Conservation (phyloP, 176 grass and related monocot genomes). For the Carex scoparia region DNA sequence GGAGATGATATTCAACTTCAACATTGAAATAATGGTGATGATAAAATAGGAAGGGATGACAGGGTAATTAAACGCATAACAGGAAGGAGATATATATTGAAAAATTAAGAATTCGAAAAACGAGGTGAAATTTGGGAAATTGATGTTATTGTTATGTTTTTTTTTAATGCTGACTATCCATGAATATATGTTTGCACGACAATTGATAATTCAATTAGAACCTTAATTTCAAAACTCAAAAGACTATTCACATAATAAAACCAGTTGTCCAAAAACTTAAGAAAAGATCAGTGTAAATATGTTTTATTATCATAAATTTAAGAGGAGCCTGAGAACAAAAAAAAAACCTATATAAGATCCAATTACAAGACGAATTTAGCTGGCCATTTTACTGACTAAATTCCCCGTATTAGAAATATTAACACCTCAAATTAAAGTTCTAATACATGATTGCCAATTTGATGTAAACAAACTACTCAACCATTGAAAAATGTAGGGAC, state of each 20-base stretch:
- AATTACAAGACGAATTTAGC: neutral
- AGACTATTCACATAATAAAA: neutral
- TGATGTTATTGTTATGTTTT: neutral
- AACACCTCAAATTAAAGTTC: neutral
- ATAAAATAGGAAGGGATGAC: neutral
- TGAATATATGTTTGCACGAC: neutral
- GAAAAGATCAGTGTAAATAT: neutral
- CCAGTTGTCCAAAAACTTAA: neutral
- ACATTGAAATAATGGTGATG: neutral
- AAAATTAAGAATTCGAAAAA: neutral
- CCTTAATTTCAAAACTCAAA: neutral
- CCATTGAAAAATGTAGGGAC: neutral
- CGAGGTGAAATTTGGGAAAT: neutral
- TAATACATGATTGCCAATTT: neutral
- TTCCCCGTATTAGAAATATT: neutral
- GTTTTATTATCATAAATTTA: neutral
- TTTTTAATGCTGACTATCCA: neutral
- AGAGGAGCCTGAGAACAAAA: neutral
- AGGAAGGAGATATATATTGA: neutral
- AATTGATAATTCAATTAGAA: neutral
- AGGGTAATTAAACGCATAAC: neutral
- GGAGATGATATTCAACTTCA: neutral
- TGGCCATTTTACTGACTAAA: neutral
- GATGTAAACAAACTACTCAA: neutral
- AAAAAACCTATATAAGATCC: neutral